Base-by-base conservation (phyloP, 306 rosid species). In the Vigna reflexopilosa region DNA sequence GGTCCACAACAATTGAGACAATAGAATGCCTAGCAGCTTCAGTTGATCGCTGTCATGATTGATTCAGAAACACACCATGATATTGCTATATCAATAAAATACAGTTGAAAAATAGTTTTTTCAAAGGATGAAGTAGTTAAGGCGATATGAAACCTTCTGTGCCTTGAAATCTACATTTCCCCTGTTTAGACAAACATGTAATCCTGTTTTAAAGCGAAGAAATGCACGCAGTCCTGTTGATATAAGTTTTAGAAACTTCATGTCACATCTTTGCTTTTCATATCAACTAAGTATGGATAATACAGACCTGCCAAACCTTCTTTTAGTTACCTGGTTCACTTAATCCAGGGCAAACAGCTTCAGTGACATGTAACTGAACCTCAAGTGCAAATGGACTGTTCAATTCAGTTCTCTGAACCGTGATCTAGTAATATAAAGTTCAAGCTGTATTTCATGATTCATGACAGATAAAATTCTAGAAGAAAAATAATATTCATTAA, bases 331-430 rank as follows among this genome's bases (percentile, higher is more conserved):
- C 98, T 58, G 97, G 98, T 85, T 95, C 98, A 79, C 98, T 95
- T 86, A 95, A 72, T 78, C 95, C 97, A 71, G 98, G 98, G 81
- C 98, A 94, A 50, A 92, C 87, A 61, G 88, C 97, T 91, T 95
- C 98, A n/a, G 91, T 92, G 62, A 95, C 78, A 78, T 95, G 98
- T 52, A 95, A 85, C 81, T 88, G 97, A 85, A 92, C 95, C 86
- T 95, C 98, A 77, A 92, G 97, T 71, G 97, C 98, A 82, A 95
- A 92, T 84, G 98, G 98, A 85, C 88, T 83, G 83, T 95, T 95
- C 66, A 85, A 81, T 50, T 88, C 97, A 61, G 98, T 90, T 87
- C 98, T 91, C 77, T 95, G 97, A 64, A 95, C 73, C 0, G 98
- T 92, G 77, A 95, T 92, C 97, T 95, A 86, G 57, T 49, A 84